Evolutionary conservation across 768 basidiomycete species (phyloP), one percentile per base, ranked within the genome.

Genomic region (Tephrocybe sp.): DNA sequence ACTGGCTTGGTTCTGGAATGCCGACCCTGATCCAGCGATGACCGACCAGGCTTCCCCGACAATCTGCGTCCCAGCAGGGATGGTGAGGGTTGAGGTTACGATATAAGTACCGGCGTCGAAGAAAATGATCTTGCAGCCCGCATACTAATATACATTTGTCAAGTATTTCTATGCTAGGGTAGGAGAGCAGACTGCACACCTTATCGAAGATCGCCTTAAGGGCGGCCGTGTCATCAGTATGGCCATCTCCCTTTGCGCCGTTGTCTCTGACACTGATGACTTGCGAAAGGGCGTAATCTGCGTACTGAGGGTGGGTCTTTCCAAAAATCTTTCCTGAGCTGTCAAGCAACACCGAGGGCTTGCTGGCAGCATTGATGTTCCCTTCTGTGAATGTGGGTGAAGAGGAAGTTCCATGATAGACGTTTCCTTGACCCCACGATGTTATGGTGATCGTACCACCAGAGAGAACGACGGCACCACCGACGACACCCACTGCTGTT

Each of bases 91-190:
- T 6, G 70, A 71, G 3, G 77, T 75, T 17, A 84, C 74, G 28
- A 79, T 55, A 57, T 84, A 85, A 10, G 73, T 76, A 14, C 83
- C 83, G 15, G 86, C 85, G 58, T 92, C 90, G 61, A 91, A 81
- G 73, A 88, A 91, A 39, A 92, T 85, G 58, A 92, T 85, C 62
- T 86, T 89, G 72, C 84, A 84, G 5, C 84, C 84, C 21, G 83
- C 70, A 65, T 75, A 86, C 87, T 89, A 46, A 30, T 30, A 30
- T 30, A 5, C 11, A 11, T 30, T 5, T 30, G 11, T 30, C 28
- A 30, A 30, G n/a, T 30, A 30, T 11, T 5, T 11, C 28, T 30
- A 5, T 11, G 28, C 11, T 30, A 5, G 28, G 11, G 11, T 30
- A 30, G 11, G 28, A 5, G 6, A 30, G 28, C 5, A 30, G 12